Percentiles rank a stretch among this genome's conserved stretches.
Evolutionary conservation across 192 early-diverging fungal species (phyloP).

Genomic region (Backusella psychrophila): DNA sequence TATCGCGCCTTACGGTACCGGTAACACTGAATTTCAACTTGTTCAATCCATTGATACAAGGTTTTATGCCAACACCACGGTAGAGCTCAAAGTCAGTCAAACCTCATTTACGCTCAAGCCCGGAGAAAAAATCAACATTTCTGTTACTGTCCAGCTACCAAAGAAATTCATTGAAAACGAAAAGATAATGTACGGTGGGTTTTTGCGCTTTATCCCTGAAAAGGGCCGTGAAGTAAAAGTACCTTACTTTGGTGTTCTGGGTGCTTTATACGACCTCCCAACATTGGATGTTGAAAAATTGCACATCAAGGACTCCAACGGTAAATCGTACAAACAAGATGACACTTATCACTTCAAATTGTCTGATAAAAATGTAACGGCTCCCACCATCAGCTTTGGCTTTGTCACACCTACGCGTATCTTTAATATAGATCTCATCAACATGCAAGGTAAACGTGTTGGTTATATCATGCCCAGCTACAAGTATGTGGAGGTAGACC

Average conservation of each 20-base stretch:
- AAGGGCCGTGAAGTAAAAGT: conserved; percentile 31
- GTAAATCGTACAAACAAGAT: background rate
- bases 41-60: background rate
- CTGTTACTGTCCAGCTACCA: conserved; percentile 22
- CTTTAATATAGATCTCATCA: conserved; percentile 18
- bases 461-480: conserved; percentile 29
- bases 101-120: conserved; percentile 16
- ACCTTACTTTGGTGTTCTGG: conserved; percentile 50
- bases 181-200: conserved; percentile 48
- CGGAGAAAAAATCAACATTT: conserved; percentile 2
- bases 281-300: conserved; percentile 32
- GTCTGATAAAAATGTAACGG: conserved; percentile 4
- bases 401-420: conserved; percentile 22
- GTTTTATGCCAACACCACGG: conserved; percentile 11
- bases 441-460: conserved; percentile 11
- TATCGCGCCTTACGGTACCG: conserved; percentile 38
- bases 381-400: conserved; percentile 22
- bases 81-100: conserved; percentile 10
- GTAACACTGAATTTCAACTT: conserved; percentile 1
- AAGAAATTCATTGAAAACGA: conserved; percentile 14
- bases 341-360: conserved; percentile 1
- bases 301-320: conserved; percentile 1
- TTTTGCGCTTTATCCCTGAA: conserved; percentile 22
- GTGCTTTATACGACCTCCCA: conserved; percentile 41
- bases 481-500: conserved; percentile 6